These are phyloP conservation scores for Singerocomus rubriflavus DNA, from an alignment of 1,284 basidiomycete genomes.

Conservation along the genomic window DNA sequence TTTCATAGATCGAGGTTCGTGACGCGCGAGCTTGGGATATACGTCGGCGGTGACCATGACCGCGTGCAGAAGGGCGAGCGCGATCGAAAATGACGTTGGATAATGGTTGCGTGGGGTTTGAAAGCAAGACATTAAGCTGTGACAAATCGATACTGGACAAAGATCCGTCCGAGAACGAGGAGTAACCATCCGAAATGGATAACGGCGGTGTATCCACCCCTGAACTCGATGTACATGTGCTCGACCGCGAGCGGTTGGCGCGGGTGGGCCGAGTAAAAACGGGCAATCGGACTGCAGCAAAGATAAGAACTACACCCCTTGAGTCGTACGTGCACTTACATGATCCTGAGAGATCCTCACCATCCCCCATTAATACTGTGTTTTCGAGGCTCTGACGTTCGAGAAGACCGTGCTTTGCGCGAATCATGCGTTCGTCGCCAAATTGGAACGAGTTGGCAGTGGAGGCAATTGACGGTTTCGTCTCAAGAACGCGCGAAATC, in stretches of 20 bases:
- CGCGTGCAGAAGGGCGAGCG: conserved; percentile 48
- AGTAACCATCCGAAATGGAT: conserved; percentile 58
- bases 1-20: conserved; percentile 70
- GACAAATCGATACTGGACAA: conserved; percentile 73
- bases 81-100: conserved; percentile 38
- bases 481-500: conserved; percentile 46
- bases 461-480: conserved; percentile 60
- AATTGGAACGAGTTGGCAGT: conserved; percentile 54
- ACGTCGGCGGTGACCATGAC: conserved; percentile 66
- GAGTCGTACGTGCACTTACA: conserved; percentile 41
- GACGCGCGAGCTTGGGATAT: conserved; percentile 62
- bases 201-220: conserved; percentile 70
- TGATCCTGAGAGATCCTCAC: conserved; percentile 55
- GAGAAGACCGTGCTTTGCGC: conserved; percentile 55
- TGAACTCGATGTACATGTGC: conserved; percentile 56
- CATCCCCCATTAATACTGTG: conserved; percentile 56
- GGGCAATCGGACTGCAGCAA: conserved; percentile 40
- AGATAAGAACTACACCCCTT: conserved; percentile 2
- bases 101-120: conserved; percentile 40
- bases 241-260: conserved; percentile 58
- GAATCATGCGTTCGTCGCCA: conserved; percentile 65
- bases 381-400: conserved; percentile 68
- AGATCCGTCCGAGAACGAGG: conserved; percentile 63
- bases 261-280: conserved; percentile 59
- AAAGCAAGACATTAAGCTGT: conserved; percentile 54